Percentiles rank a stretch among this genome's conserved stretches.
phyloP scores from a whole-genome alignment of 2,329 filamentous ascomycete species.

The Apiospora marii region DNA sequence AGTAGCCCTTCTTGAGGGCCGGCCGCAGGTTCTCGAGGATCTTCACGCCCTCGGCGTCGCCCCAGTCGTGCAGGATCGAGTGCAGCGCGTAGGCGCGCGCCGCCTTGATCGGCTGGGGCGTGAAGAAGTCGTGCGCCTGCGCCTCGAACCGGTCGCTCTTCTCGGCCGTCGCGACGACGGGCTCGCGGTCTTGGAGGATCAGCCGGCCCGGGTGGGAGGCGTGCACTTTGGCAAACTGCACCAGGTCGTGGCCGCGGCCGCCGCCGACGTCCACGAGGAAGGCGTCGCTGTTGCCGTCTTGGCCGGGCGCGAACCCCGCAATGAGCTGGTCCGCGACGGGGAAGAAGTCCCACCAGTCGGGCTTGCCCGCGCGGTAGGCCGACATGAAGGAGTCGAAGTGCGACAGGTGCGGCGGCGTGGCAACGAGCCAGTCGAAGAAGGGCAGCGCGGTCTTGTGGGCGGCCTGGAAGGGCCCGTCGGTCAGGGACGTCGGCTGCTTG shows the following conservation, averaged over 20 bases:
- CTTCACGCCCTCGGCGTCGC: constrained; percentile 32
- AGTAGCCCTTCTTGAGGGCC: constrained; percentile 45
- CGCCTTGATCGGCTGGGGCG: constrained; percentile 48
- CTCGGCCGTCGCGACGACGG: constrained; percentile 50
- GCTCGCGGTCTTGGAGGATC: constrained; percentile 46
- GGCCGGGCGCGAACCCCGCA: constrained; percentile 26
- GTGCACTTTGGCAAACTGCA: constrained; percentile 7
- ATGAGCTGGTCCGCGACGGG: background rate
- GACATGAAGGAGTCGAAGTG: constrained; percentile 28
- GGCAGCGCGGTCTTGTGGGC: constrained; percentile 2
- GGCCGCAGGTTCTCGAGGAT: constrained; percentile 37
- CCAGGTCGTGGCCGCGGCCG: constrained; percentile 26
- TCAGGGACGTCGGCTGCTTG: constrained; percentile 30
- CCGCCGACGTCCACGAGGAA: constrained; percentile 35
- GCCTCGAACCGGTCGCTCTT: constrained; percentile 39
- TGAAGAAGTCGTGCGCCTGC: constrained; percentile 50
- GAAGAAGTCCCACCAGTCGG: constrained; percentile 22
- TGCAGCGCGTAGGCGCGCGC: constrained; percentile 43
- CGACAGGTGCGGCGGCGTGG: constrained; percentile 18
- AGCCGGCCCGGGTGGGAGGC: constrained; percentile 35
- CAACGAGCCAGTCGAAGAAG: constrained; percentile 19
- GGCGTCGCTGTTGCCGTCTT: constrained; percentile 22
- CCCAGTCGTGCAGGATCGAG: constrained; percentile 45
- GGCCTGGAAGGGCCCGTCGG: constrained; percentile 32
- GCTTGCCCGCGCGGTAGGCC: constrained; percentile 6